Conservation (phyloP, 1,284 basidiomycete species). For the Cystobasidium pallidum region DNA sequence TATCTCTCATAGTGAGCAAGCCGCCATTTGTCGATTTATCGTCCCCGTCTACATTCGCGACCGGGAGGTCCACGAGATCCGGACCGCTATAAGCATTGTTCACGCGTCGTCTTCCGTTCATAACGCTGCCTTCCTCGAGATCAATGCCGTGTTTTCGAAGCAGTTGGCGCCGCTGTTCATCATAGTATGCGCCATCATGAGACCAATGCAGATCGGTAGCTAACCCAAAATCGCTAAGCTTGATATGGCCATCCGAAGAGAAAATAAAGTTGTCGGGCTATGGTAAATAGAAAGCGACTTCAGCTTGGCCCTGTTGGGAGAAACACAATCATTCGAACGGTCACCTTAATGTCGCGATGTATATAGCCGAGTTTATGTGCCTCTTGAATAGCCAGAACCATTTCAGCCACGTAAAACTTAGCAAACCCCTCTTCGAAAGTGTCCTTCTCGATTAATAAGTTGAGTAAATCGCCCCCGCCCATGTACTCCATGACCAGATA, state of each 20-base stretch:
- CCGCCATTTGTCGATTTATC: slow-evolving; percentile 58
- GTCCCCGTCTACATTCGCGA: slow-evolving; percentile 66
- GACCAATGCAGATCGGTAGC: slow-evolving; percentile 68
- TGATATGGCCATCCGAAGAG: slow-evolving; percentile 88
- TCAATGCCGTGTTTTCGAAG: slow-evolving; percentile 93
- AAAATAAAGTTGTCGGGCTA: slow-evolving; percentile 84
- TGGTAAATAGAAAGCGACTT: slow-evolving; percentile 25
- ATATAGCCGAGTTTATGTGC: slow-evolving; percentile 95
- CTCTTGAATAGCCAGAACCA: slow-evolving; percentile 93
- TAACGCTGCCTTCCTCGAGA: slow-evolving; percentile 74
- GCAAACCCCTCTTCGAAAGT: slow-evolving; percentile 93
- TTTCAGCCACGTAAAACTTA: slow-evolving; percentile 94
- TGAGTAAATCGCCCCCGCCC: slow-evolving; percentile 93
- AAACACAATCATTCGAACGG: no score
- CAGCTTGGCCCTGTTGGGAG: no score
- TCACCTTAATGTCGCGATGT: slow-evolving; percentile 77
- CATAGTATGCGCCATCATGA: slow-evolving; percentile 83
- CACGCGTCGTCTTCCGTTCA: slow-evolving; percentile 53
- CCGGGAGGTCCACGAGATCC: slow-evolving; percentile 53
- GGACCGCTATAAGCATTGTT: slow-evolving; percentile 10
- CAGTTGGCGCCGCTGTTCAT: slow-evolving; percentile 85
- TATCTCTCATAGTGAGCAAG: slow-evolving; percentile 90
- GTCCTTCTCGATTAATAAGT: slow-evolving; percentile 89
- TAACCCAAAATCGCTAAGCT: slow-evolving; percentile 91
- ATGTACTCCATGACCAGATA: slow-evolving; percentile 75